Base-by-base conservation (phyloP, 1,139 yeast genomes). In the Groenewaldozyma sp. region DNA sequence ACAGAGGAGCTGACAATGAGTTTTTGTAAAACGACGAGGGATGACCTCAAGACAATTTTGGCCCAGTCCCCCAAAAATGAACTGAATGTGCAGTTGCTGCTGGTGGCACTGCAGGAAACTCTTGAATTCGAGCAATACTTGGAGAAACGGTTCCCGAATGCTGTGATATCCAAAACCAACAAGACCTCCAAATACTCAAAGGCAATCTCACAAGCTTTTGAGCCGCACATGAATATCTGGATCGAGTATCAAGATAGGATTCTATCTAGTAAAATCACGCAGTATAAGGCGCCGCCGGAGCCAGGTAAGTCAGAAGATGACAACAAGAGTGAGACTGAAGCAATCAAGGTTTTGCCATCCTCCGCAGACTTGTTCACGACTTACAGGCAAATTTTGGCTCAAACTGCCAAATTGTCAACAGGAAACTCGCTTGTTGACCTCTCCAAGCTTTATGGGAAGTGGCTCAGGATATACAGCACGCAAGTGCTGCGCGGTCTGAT, bases 151-250 rank as follows among this genome's bases (percentile, higher is more conserved):
- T 82, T 81, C 57, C 56, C 35, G 51, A 53, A 28, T 16, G 31
- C 31, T 3, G 33, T 18, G 7, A 18, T 18, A 13, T 39, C 32
- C 24, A 34, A 22, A 9, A 33, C 27, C 2, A 48, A 47, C 11
- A 46, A 48, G 16, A 37, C 53, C 24, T 27, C 41, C 7, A 44
- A 38, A 51, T 60, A 32, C 49, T 68, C 70, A 32, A 72, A 71
- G 37, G 65, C 71, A 33, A 76, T 88, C 10, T 82, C 94, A 20
- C 67, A 68, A 20, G 82, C 81, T 16, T 88, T 87, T 58, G 94
- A 84, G 55, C 95, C 96, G 2, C 84, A 82, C 53, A 65, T 91
- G 41, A 73, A 73, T 32, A 63, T 84, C 7, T 93, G 97, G 95
- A 78, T 91, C n/a, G 78, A 76, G 24, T 82, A 84, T 54, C 97